Evolutionary conservation across 2,329 filamentous ascomycete species (phyloP).

Genomic region (Talaromyces verruculosus): DNA sequence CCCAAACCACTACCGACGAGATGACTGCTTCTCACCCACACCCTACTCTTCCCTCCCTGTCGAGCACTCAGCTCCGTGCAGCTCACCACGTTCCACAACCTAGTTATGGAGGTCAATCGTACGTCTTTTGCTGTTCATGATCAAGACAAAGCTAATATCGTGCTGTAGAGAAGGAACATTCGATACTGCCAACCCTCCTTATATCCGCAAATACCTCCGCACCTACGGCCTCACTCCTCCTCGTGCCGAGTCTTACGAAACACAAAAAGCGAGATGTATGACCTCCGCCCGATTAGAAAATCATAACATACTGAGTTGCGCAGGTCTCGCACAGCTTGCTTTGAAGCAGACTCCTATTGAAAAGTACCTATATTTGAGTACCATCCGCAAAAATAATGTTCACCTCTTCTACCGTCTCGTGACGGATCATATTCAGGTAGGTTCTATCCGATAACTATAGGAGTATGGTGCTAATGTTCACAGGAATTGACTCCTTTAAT

Average conservation of each 20-base stretch:
- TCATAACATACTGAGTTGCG: slow-evolving; percentile 14
- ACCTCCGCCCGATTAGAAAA: slow-evolving; percentile 7
- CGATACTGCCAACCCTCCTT: slow-evolving; percentile 51
- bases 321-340: slow-evolving; percentile 48
- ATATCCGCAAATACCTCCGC: slow-evolving; percentile 53
- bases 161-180: slow-evolving; percentile 44
- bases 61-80: slow-evolving; percentile 16
- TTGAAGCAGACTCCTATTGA: slow-evolving; percentile 50
- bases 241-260: slow-evolving; percentile 50
- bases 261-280: slow-evolving; percentile 50
- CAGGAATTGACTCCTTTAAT: slow-evolving; percentile 52
- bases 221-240: slow-evolving; percentile 54
- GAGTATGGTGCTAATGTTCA: slow-evolving; percentile 19
- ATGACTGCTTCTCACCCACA: slow-evolving; percentile 10
- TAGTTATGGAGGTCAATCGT: slow-evolving; percentile 18
- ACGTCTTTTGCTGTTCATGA: background rate
- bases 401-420: slow-evolving; percentile 55
- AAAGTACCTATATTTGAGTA: slow-evolving; percentile 52
- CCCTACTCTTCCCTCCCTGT: slow-evolving; percentile 4
- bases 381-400: slow-evolving; percentile 53
- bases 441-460: slow-evolving; percentile 12
- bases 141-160: background rate
- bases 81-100: slow-evolving; percentile 19
- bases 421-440: slow-evolving; percentile 48
- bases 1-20: slow-evolving; percentile 7